Base-by-base conservation (phyloP, 495 filamentous ascomycete genomes). In the Pyrenopolyporus hunteri region DNA sequence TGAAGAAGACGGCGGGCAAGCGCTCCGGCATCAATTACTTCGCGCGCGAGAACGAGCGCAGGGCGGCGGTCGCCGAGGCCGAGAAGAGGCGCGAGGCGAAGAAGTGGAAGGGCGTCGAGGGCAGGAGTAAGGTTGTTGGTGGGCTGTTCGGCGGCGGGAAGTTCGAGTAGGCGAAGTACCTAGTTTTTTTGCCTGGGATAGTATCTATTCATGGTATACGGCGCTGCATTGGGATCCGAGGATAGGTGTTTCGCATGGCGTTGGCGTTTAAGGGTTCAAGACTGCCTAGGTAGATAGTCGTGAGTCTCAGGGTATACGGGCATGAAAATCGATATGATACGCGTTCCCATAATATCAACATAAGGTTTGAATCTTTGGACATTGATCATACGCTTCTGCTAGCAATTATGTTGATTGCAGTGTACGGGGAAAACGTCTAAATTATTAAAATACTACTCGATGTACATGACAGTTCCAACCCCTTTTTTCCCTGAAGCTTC, bases 21-120 rank as follows among this genome's bases (percentile, higher is more conserved):
- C 70, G 71, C 25, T 80, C 76, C 2, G 82, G 83, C 29, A 85
- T 96, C 26, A 92, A 93, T 66, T 95, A 89, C 58, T 89, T 93
- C 68, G 85, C 89, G 3, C 82, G 91, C 39, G 93, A 89, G 74
- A 86, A 74, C 62, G 86, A 89, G 74, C 74, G 85, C 62, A 77
- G 78, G 56, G 80, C 77, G 2, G 78, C 77, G 28, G 68, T 89
- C 16, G 83, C 83, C 35, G 85, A 85, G 69, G 78, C 73, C 26
- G 85, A 88, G 75, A 79, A 78, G 69, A 78, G 80, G 68, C 77
- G 88, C 43, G 85, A 87, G 70, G 89, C 87, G 71, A 81, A 78
- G 57, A 84, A 88, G 75, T 83, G 83, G 57, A 89, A 86, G 76
- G 85, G 80, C 20, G 89, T 67, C 50, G 87, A 72, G 79, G 83